Evolutionary conservation across 345 rosid genomes (phyloP).

Genomic region (Sonneratia caseolaris): DNA sequence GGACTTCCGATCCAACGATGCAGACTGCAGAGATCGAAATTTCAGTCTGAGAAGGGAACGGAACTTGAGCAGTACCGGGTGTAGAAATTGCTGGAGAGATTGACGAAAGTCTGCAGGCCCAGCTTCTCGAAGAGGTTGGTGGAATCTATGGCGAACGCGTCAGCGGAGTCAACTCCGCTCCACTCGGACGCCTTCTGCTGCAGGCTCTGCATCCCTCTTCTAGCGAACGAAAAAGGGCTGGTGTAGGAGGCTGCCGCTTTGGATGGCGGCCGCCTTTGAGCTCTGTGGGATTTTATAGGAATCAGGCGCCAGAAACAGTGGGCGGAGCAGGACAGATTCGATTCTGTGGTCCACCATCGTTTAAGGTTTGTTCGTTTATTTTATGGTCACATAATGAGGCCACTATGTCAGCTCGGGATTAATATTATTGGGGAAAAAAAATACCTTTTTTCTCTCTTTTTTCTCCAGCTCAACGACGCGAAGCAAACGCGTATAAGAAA

Average conservation of each 20-base stretch:
- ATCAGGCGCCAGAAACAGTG: neutral
- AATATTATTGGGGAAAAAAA: no score
- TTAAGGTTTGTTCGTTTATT: neutral
- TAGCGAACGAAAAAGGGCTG: neutral
- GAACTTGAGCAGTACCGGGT: conserved; percentile 34
- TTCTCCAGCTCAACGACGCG: no score
- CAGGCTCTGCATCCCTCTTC: conserved; percentile 51
- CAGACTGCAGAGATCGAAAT: neutral
- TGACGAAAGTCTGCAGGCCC: conserved; percentile 72
- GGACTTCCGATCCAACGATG: neutral
- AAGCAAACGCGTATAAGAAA: no score
- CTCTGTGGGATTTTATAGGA: neutral
- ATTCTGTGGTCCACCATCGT: neutral
- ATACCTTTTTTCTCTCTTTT: no score
- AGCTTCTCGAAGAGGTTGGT: conserved; percentile 66
- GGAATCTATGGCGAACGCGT: conserved; percentile 72
- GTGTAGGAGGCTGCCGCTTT: neutral
- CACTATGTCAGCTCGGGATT: neutral
- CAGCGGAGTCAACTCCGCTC: conserved; percentile 71
- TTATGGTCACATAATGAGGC: neutral
- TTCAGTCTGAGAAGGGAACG: neutral
- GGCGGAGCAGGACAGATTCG: neutral
- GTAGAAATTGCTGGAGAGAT: conserved; percentile 88
- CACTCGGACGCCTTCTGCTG: conserved; percentile 74
- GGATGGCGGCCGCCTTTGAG: neutral